Conservation (phyloP, 352 stramenopile genomes). For the Globisporangium carolinianum region DNA sequence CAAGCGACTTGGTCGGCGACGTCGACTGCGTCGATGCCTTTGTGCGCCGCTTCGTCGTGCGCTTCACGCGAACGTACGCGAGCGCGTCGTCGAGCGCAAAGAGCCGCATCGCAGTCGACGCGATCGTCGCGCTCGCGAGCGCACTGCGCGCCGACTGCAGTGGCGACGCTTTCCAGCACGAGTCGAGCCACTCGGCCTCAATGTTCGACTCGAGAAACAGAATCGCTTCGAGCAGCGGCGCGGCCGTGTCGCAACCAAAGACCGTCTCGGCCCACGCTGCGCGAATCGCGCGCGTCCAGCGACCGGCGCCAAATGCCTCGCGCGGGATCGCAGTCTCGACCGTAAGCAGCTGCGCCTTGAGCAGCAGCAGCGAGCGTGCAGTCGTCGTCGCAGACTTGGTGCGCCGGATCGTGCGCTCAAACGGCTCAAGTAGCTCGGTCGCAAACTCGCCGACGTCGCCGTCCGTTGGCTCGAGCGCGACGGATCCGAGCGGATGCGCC, state of each 20-base stretch:
- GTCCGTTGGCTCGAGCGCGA: slow-evolving; percentile 41
- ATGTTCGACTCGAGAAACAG: slow-evolving; percentile 70
- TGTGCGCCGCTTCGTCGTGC: slow-evolving; percentile 36
- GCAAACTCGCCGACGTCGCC: slow-evolving; percentile 63
- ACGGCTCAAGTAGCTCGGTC: slow-evolving; percentile 63
- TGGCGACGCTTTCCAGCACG: slow-evolving; percentile 62
- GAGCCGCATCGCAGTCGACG: slow-evolving; percentile 64
- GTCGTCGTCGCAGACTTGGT: slow-evolving; percentile 28
- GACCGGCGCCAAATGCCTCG: slow-evolving; percentile 70
- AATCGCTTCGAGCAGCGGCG: slow-evolving; percentile 50
- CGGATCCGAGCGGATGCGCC: slow-evolving; percentile 6
- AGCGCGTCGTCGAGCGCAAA: slow-evolving; percentile 76
- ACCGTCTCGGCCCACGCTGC: slow-evolving; percentile 75
- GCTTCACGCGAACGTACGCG: slow-evolving; percentile 60
- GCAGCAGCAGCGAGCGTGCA: slow-evolving; percentile 32
- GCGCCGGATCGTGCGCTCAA: slow-evolving; percentile 39
- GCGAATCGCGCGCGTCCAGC: slow-evolving; percentile 56
- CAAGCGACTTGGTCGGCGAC: slow-evolving; percentile 2
- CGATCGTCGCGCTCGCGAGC: slow-evolving; percentile 53
- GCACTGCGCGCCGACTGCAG: slow-evolving; percentile 56
- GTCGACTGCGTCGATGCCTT: slow-evolving; percentile 16
- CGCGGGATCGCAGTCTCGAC: slow-evolving; percentile 73
- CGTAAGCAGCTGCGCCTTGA: slow-evolving; percentile 59
- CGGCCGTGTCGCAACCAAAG: slow-evolving; percentile 41
- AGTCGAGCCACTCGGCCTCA: slow-evolving; percentile 72